These are phyloP conservation scores for Crithidia expoeki DNA, from an alignment of 208 protist species.

Conservation along the genomic window DNA sequence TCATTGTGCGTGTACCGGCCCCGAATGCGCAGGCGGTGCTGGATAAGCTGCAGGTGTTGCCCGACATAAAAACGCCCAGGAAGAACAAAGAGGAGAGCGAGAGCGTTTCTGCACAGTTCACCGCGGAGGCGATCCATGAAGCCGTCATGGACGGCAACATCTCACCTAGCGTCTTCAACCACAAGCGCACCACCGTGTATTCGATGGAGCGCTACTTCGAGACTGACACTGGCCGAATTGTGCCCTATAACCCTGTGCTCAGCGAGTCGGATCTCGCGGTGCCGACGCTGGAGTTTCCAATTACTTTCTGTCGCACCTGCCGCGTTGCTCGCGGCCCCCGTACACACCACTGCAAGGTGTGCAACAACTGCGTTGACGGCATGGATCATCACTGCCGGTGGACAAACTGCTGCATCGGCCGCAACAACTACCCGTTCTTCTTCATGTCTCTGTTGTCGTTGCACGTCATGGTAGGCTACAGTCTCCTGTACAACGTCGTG, in stretches of 20 bases:
- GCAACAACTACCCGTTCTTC: conserved; percentile 70
- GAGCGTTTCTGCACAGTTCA: background rate
- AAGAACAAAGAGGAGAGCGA: background rate
- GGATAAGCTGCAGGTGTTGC: conserved; percentile 28
- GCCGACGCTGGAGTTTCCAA: conserved; percentile 44
- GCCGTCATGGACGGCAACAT: conserved; percentile 30
- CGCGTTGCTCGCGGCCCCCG: conserved; percentile 51
- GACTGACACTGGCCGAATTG: conserved; percentile 36
- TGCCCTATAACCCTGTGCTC: conserved; percentile 35
- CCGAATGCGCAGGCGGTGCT: conserved; percentile 48
- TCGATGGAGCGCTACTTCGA: conserved; percentile 48
- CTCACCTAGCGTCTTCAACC: conserved; percentile 30
- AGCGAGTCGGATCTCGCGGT: conserved; percentile 35
- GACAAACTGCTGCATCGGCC: conserved; percentile 68
- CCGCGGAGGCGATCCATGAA: conserved; percentile 20
- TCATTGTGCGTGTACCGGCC: conserved; percentile 48
- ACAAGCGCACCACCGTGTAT: conserved; percentile 33
- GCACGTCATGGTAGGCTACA: conserved; percentile 47
- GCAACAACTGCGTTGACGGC: conserved; percentile 63
- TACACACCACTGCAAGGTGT: conserved; percentile 65
- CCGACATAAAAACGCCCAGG: background rate
- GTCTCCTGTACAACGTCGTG: conserved; percentile 39
- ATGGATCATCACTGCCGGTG: conserved; percentile 77
- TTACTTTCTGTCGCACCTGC: conserved; percentile 63
- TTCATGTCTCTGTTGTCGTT: conserved; percentile 38